phyloP scores from a whole-genome alignment of 352 stramenopile genomes.

The Phytophthora uliginosa region DNA sequence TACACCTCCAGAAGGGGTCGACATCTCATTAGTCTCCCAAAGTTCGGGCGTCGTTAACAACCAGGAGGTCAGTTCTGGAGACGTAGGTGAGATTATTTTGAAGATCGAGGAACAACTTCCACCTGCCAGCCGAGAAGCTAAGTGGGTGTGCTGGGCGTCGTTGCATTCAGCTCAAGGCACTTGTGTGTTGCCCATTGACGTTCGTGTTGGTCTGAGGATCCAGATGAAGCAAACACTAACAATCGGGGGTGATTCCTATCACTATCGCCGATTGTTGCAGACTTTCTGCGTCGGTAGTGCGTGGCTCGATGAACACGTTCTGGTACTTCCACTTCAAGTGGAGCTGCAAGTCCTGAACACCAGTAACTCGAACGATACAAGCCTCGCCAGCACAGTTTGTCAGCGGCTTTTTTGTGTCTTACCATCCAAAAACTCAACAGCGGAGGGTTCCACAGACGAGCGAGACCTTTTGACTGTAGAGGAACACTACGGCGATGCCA shows the following conservation, averaged over 20 bases:
- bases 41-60: neutral
- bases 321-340: conserved; percentile 54
- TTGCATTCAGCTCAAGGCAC: neutral
- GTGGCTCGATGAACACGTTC: conserved; percentile 30
- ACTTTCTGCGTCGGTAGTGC: conserved; percentile 50
- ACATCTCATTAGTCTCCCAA: conserved; percentile 5
- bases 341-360: conserved; percentile 8
- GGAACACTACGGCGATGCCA: conserved; percentile 74
- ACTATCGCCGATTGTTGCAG: conserved; percentile 31
- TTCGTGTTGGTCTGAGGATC: conserved; percentile 8
- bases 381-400: conserved; percentile 15
- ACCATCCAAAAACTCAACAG: neutral
- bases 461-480: conserved; percentile 36
- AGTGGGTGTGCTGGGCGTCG: conserved; percentile 19
- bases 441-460: neutral
- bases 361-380: neutral
- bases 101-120: conserved; percentile 12
- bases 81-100: conserved; percentile 8
- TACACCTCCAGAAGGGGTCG: neutral
- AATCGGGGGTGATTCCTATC: neutral
- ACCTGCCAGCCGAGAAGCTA: no score
- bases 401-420: conserved; percentile 13
- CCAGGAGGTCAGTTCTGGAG: neutral
- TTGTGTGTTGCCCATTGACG: neutral
- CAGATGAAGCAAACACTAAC: conserved; percentile 5